Evolutionary conservation across 2,329 filamentous ascomycete genomes (phyloP).

Genomic region (Diaporthe sp.): DNA sequence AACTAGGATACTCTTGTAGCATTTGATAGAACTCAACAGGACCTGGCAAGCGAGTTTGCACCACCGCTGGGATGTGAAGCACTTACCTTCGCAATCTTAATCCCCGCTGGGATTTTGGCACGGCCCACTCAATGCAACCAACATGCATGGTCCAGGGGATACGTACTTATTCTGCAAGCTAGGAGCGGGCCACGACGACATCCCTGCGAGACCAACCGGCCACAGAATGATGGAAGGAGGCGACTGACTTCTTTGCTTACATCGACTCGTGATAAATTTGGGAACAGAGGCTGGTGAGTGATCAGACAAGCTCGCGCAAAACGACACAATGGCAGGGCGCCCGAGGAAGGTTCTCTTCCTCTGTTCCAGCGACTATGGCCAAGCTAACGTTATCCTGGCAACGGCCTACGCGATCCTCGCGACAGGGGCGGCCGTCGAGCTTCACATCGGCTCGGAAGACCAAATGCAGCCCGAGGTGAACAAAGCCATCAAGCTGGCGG

Average conservation of each 20-base stretch:
- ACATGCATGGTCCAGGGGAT: not conserved
- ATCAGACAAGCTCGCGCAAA: too few species aligned
- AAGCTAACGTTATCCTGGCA: too few species aligned
- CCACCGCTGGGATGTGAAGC: not conserved
- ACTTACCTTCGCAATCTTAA: not conserved
- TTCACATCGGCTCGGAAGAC: too few species aligned
- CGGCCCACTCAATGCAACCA: not conserved
- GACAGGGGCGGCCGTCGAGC: too few species aligned
- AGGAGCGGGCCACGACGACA: not conserved
- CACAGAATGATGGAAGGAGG: not conserved
- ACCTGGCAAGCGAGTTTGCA: not conserved
- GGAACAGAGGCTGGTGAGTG: too few species aligned
- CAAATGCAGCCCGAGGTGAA: too few species aligned
- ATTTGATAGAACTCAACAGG: too few species aligned
- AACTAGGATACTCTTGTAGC: too few species aligned
- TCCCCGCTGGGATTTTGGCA: not conserved
- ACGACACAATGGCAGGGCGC: too few species aligned
- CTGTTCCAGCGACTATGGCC: too few species aligned
- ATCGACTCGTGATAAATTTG: not conserved
- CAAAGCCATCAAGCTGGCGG: too few species aligned
- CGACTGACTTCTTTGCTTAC: not conserved
- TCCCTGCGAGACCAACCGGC: not conserved
- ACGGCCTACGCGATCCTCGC: too few species aligned
- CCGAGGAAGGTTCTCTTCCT: slow-evolving; percentile 44
- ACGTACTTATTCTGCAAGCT: not conserved